phyloP scores from a whole-genome alignment of 1,284 basidiomycete genomes.

The Cutaneotrichosporon cutaneum region DNA sequence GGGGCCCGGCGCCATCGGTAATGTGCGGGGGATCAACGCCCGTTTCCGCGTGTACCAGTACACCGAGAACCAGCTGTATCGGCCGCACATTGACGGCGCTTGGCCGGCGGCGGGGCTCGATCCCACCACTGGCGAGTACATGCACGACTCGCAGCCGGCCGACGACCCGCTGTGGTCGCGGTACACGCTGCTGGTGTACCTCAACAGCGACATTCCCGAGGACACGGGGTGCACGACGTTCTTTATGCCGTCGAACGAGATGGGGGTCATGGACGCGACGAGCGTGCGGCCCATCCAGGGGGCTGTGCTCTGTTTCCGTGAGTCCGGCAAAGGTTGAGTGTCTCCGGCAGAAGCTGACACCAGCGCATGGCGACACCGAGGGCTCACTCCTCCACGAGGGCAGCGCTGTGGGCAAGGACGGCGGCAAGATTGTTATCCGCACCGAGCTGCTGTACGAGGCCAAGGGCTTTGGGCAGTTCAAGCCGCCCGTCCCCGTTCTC shows the following conservation, averaged over 20 bases:
- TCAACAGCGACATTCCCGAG: conserved; percentile 56
- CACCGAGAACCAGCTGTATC: conserved; percentile 57
- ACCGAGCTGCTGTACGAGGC: conserved; percentile 54
- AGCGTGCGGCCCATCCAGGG: conserved; percentile 58
- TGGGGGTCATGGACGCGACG: conserved; percentile 56
- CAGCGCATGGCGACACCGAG: conserved; percentile 52
- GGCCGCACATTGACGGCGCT: conserved; percentile 60
- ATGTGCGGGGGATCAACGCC: conserved; percentile 58
- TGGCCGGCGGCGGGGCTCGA: conserved; percentile 60
- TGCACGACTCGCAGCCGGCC: conserved; percentile 56
- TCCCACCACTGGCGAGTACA: conserved; percentile 55
- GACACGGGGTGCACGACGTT: conserved; percentile 59
- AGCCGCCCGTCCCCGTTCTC: conserved; percentile 30
- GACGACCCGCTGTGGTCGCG: conserved; percentile 55
- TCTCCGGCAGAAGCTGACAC: conserved; percentile 29
- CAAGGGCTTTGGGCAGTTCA: conserved; percentile 51
- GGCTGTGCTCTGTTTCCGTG: conserved; percentile 59
- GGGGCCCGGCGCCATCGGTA: conserved; percentile 44
- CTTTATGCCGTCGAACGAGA: conserved; percentile 56
- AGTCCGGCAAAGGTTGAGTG: conserved; percentile 38
- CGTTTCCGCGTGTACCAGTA: conserved; percentile 60
- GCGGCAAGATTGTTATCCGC: conserved; percentile 53
- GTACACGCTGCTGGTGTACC: conserved; percentile 60
- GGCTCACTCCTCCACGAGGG: conserved; percentile 54
- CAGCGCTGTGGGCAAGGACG: conserved; percentile 47